Conservation (phyloP, 306 rosid genomes). For the Hippophae tibetana region DNA sequence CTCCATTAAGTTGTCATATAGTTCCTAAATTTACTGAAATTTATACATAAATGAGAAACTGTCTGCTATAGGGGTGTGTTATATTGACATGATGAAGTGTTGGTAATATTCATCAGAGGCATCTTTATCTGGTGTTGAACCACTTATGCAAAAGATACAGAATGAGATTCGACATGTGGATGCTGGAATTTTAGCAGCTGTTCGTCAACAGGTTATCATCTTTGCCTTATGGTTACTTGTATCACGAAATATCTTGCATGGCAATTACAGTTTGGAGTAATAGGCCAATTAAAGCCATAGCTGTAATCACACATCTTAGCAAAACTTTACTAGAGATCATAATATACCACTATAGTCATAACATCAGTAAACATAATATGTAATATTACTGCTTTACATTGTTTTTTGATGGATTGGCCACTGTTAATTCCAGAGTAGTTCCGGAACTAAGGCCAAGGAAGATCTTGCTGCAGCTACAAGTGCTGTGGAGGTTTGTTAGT, state of each 20-base stretch:
- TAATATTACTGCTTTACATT: neutral
- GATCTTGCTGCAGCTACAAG: slow-evolving; percentile 95
- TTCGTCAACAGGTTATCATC: slow-evolving; percentile 76
- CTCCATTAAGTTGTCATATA: neutral
- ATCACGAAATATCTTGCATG: neutral
- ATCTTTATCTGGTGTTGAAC: slow-evolving; percentile 87
- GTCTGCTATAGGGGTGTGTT: neutral
- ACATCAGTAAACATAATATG: neutral
- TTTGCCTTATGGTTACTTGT: slow-evolving; percentile 1
- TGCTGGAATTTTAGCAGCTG: slow-evolving; percentile 84
- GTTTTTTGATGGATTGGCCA: slow-evolving; percentile 20
- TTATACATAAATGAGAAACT: too few species aligned
- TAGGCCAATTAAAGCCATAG: too few species aligned
- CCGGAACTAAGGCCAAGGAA: slow-evolving; percentile 93
- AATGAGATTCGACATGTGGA: slow-evolving; percentile 87
- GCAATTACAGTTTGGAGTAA: neutral
- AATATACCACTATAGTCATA: neutral
- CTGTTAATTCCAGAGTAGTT: slow-evolving; percentile 68
- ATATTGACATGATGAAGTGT: slow-evolving; percentile 11
- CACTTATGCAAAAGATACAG: slow-evolving; percentile 94
- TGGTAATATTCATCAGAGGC: slow-evolving; percentile 42
- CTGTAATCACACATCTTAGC: too few species aligned
- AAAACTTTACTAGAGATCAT: neutral
- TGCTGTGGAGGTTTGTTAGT: slow-evolving; percentile 65
- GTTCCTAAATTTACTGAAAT: neutral